Percentiles rank a stretch among this genome's conserved stretches.
These are phyloP conservation scores for Cymbidium sinense DNA, from an alignment of 106 monocot genomes.

Conservation along the genomic window DNA sequence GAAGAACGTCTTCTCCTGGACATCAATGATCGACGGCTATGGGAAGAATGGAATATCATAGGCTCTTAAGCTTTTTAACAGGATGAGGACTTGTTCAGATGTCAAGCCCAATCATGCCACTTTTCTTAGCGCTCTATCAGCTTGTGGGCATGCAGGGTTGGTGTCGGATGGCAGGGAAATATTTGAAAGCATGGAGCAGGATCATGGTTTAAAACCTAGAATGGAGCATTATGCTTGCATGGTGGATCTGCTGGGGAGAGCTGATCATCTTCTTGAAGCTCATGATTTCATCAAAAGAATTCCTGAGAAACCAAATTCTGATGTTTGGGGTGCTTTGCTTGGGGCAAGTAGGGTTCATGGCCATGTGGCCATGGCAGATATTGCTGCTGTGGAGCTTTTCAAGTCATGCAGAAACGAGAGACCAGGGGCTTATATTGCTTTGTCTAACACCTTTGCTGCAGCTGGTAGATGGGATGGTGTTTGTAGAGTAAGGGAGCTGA, in stretches of 20 bases:
- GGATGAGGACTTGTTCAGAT: constrained; percentile 30
- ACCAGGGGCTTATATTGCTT: constrained; percentile 87
- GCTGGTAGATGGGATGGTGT: constrained; percentile 77
- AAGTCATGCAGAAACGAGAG: constrained; percentile 39
- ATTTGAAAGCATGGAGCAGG: constrained; percentile 73
- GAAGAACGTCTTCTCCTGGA: constrained; percentile 88
- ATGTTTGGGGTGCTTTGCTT: constrained; percentile 91
- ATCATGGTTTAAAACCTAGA: constrained; percentile 45
- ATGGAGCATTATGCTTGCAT: constrained; percentile 96
- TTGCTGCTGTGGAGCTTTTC: constrained; percentile 67
- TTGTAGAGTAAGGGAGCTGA: constrained; percentile 62
- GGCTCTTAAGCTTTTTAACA: constrained; percentile 52
- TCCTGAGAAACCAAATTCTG: constrained; percentile 53
- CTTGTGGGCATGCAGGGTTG: constrained; percentile 78
- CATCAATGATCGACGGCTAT: constrained; percentile 94
- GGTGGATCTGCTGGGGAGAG: constrained; percentile 72
- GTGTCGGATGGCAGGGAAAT: constrained; percentile 46
- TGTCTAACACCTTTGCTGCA: constrained; percentile 75
- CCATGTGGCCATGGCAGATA: constrained; percentile 59
- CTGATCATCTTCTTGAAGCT: constrained; percentile 50
- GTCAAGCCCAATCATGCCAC: constrained; percentile 71
- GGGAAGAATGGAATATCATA: constrained; percentile 74
- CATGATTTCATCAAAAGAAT: constrained; percentile 58
- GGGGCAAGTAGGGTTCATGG: constrained; percentile 77
- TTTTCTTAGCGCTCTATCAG: constrained; percentile 65